Conservation (phyloP, 169 alveolate species). For the Plasmodium gaboni region DNA sequence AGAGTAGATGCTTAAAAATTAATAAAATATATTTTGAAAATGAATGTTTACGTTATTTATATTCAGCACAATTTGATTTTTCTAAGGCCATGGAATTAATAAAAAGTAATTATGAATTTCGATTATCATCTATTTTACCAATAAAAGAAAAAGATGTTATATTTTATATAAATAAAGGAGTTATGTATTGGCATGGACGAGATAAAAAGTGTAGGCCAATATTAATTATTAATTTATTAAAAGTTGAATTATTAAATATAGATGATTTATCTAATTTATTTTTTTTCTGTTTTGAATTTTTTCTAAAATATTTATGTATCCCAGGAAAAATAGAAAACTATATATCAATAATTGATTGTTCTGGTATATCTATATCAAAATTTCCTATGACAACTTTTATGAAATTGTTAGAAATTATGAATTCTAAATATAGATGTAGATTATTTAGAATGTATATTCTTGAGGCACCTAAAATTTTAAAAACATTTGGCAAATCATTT, state of each 20-base stretch:
- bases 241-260: constrained; percentile 43
- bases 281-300: constrained; percentile 75
- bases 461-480: constrained; percentile 79
- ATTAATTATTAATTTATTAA: constrained; percentile 76
- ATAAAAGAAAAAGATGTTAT: constrained; percentile 77
- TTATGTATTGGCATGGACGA: constrained; percentile 82
- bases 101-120: constrained; percentile 76
- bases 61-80: constrained; percentile 81
- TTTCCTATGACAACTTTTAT: constrained; percentile 78
- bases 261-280: constrained; percentile 63
- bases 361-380: constrained; percentile 76
- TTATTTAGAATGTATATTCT: constrained; percentile 76
- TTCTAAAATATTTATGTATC: constrained; percentile 79
- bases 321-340: constrained; percentile 81
- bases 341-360: constrained; percentile 78
- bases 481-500: constrained; percentile 76
- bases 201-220: constrained; percentile 82
- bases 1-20: constrained; percentile 59
- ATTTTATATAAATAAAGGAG: constrained; percentile 75
- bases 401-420: constrained; percentile 77
- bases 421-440: constrained; percentile 82
- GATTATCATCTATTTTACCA: constrained; percentile 77
- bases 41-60: constrained; percentile 78
- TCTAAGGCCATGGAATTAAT: constrained; percentile 70
- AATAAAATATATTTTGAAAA: constrained; percentile 71